phyloP scores from a whole-genome alignment of 768 basidiomycete genomes.

The Russula compacta region DNA sequence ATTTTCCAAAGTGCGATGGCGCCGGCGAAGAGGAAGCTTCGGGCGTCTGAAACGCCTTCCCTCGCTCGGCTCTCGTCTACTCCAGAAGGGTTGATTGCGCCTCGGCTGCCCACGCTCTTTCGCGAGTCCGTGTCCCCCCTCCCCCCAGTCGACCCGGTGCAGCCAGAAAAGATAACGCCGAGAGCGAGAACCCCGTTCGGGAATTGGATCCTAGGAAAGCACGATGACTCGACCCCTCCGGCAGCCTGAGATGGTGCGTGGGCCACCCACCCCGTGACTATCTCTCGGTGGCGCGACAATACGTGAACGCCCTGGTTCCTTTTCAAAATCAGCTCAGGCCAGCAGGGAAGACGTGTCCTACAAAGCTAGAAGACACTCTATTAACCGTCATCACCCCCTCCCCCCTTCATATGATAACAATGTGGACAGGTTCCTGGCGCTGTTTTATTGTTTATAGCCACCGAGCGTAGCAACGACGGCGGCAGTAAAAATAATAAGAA shows the following conservation, averaged over 20 bases:
- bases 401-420: neutral
- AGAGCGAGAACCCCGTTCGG: neutral
- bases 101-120: neutral
- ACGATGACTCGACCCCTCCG: neutral
- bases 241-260: neutral
- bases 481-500: neutral
- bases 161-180: neutral
- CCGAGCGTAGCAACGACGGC: slow-evolving; percentile 5
- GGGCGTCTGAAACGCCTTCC: slow-evolving; percentile 12
- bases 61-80: neutral
- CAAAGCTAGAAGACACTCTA: neutral
- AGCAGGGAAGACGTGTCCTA: neutral
- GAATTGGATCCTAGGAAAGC: neutral
- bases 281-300: neutral
- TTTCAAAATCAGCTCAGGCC: neutral
- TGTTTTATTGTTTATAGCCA: neutral
- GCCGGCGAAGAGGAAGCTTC: slow-evolving; percentile 9
- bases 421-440: neutral
- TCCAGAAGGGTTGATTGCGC: slow-evolving; percentile 9
- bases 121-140: neutral
- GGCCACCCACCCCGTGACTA: neutral
- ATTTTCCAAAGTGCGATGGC: slow-evolving; percentile 13
- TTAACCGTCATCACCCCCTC: neutral
- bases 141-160: neutral
- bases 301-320: neutral